Evolutionary conservation across 75 land plant species (phyloP).

Genomic region (Isoetes taiwanensis): DNA sequence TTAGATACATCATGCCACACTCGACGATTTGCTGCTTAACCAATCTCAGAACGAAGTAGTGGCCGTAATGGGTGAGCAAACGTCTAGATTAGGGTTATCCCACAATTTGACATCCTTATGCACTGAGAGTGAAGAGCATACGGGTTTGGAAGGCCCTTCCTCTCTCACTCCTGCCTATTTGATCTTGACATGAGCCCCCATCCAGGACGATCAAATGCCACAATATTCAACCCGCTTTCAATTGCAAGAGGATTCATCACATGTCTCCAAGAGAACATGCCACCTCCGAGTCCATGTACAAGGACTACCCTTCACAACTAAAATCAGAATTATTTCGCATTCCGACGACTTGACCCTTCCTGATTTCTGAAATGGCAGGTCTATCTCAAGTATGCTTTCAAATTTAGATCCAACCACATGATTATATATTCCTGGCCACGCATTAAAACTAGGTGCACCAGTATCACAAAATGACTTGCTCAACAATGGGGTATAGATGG

Average conservation of each 20-base stretch:
- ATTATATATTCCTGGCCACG: too few species aligned
- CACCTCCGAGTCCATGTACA: constrained; percentile 90
- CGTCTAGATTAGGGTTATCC: too few species aligned
- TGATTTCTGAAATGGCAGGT: too few species aligned
- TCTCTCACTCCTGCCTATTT: constrained; percentile 55
- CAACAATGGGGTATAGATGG: too few species aligned
- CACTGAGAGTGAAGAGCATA: constrained; percentile 78
- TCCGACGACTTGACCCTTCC: too few species aligned
- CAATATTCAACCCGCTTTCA: constrained; percentile 51
- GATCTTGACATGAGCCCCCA: constrained; percentile 85
- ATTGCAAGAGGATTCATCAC: constrained; percentile 51
- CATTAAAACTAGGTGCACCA: too few species aligned
- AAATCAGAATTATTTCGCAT: too few species aligned
- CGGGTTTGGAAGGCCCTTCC: constrained; percentile 51
- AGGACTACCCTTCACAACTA: constrained; percentile 65
- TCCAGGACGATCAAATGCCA: constrained; percentile 87
- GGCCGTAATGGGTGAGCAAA: constrained; percentile 78
- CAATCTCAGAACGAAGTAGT: constrained; percentile 75
- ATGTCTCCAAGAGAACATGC: constrained; percentile 93
- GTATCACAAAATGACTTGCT: too few species aligned
- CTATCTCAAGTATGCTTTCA: too few species aligned
- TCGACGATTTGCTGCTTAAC: constrained; percentile 75
- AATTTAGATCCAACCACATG: too few species aligned
- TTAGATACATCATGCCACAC: constrained; percentile 87
- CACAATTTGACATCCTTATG: too few species aligned